Percentiles rank a stretch among this genome's conserved stretches.
phyloP scores from a whole-genome alignment of 768 basidiomycete genomes.

The Termitomyces sp. region DNA sequence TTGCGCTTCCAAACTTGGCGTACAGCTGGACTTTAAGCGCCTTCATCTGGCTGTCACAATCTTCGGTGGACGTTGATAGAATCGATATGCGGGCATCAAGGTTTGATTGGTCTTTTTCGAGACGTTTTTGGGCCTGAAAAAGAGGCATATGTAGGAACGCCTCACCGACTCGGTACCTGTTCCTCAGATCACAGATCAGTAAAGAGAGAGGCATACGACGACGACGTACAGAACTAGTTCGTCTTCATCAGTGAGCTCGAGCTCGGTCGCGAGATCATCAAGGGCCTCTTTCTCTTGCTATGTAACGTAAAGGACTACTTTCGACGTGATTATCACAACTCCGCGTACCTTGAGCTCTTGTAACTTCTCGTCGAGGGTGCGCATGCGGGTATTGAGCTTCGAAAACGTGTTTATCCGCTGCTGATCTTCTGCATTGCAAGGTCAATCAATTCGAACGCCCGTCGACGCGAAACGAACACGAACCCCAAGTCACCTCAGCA shows the following conservation, averaged over 20 bases:
- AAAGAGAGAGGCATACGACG: neutral
- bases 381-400: conserved; percentile 79
- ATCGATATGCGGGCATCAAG: conserved; percentile 53
- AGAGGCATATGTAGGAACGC: conserved; percentile 81
- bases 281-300: conserved; percentile 95
- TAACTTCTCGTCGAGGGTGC: conserved; percentile 68
- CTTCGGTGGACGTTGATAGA: conserved; percentile 49
- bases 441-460: neutral
- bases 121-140: conserved; percentile 60
- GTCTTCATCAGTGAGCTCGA: conserved; percentile 88
- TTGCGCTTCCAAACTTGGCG: conserved; percentile 89
- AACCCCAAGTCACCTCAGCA: conserved; percentile 84
- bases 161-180: conserved; percentile 87
- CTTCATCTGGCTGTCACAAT: conserved; percentile 75
- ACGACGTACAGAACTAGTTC: conserved; percentile 65
- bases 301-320: conserved; percentile 2
- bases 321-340: neutral
- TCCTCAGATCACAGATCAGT: neutral
- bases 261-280: conserved; percentile 82
- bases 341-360: conserved; percentile 63
- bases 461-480: neutral
- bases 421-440: conserved; percentile 63
- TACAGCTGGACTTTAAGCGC: conserved; percentile 76
- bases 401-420: conserved; percentile 90
- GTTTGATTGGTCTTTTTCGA: conserved; percentile 64